These are phyloP conservation scores for Taxillus chinensis DNA, from an alignment of 164 flowering plant species.

Conservation along the genomic window DNA sequence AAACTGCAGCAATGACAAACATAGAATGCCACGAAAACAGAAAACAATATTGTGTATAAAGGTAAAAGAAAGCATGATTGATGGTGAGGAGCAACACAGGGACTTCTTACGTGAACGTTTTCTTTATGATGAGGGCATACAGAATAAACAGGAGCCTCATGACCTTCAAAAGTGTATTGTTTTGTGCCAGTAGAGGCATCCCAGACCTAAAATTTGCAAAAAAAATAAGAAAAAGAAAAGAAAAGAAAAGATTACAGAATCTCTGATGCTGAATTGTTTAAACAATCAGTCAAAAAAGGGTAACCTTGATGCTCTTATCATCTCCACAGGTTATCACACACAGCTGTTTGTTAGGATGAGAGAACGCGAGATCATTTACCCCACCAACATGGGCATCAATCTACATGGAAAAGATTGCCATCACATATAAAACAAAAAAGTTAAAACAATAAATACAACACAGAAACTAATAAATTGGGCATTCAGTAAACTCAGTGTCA, in stretches of 20 bases:
- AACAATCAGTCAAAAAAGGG: neutral
- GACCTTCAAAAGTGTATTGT: slow-evolving; percentile 79
- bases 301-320: slow-evolving; percentile 85
- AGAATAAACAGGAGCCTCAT: slow-evolving; percentile 83
- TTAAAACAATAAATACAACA: slow-evolving; percentile 1
- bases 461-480: neutral
- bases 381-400: slow-evolving; percentile 90
- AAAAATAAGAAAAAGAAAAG: slow-evolving; percentile 2
- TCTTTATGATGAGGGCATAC: slow-evolving; percentile 90
- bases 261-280: too few relatives aligned
- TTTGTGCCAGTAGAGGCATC: slow-evolving; percentile 64
- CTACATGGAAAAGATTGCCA: slow-evolving; percentile 12
- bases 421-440: slow-evolving; percentile 1
- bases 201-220: slow-evolving; percentile 49
- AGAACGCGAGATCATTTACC: slow-evolving; percentile 83
- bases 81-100: neutral
- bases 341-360: slow-evolving; percentile 75
- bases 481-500: neutral
- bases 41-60: neutral
- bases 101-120: slow-evolving; percentile 53
- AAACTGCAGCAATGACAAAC: slow-evolving; percentile 37
- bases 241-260: too few relatives aligned
- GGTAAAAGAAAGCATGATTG: neutral
- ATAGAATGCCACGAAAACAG: slow-evolving; percentile 7
- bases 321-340: slow-evolving; percentile 87